Evolutionary conservation across 805 yeast species (phyloP).

Genomic region (Yamadazyma phyllophila): DNA sequence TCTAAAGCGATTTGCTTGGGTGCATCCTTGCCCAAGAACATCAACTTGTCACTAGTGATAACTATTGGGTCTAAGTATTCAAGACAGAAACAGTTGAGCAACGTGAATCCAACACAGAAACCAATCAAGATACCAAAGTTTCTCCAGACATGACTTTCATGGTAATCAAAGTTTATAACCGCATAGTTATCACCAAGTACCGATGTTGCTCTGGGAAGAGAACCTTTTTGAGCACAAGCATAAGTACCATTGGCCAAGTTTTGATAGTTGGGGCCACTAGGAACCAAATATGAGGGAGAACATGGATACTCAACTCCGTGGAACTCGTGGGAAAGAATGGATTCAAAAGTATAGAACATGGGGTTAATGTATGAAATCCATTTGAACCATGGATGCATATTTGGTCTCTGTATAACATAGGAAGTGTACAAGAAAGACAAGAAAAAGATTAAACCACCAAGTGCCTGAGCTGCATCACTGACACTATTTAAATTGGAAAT

Average conservation of each 20-base stretch:
- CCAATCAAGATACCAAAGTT: constrained; percentile 68
- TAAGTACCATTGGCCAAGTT: constrained; percentile 33
- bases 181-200: constrained; percentile 65
- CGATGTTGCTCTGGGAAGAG: constrained; percentile 48
- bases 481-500: constrained; percentile 43
- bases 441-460: constrained; percentile 45
- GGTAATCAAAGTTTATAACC: constrained; percentile 46
- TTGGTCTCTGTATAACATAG: constrained; percentile 41
- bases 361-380: constrained; percentile 46
- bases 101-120: constrained; percentile 44
- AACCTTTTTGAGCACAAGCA: constrained; percentile 62
- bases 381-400: constrained; percentile 65
- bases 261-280: constrained; percentile 56
- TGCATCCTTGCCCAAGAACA: constrained; percentile 24
- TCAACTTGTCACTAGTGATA: constrained; percentile 43
- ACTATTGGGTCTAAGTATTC: constrained; percentile 38
- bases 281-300: constrained; percentile 44
- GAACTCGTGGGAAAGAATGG: constrained; percentile 65
- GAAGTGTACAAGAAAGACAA: constrained; percentile 57
- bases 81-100: constrained; percentile 22
- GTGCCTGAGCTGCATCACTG: constrained; percentile 42
- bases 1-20: constrained; percentile 27
- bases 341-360: constrained; percentile 48
- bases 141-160: constrained; percentile 70
- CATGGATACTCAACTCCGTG: constrained; percentile 56